phyloP scores from a whole-genome alignment of 768 basidiomycete genomes.

The Strobilomyces dryophilus region DNA sequence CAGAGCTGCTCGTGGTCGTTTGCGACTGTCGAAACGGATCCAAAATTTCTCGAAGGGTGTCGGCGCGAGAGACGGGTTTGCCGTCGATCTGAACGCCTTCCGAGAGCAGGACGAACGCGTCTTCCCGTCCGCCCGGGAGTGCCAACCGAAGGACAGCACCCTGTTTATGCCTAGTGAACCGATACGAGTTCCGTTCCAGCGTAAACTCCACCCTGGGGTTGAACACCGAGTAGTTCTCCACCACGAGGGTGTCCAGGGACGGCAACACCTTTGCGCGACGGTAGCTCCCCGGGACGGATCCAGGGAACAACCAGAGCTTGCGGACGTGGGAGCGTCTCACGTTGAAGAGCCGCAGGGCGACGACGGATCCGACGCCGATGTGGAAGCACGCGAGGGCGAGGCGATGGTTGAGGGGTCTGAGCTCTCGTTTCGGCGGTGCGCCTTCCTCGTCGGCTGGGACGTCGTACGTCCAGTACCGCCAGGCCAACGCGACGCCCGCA shows the following conservation, averaged over 20 bases:
- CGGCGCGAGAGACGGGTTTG: slow-evolving; percentile 13
- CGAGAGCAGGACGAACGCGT: slow-evolving; percentile 11
- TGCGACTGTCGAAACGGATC: slow-evolving; percentile 12
- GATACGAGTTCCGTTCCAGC: slow-evolving; percentile 23
- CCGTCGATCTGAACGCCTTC: slow-evolving; percentile 27
- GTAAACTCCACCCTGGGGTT: slow-evolving; percentile 22
- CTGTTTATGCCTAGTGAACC: slow-evolving; percentile 17
- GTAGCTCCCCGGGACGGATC: slow-evolving; percentile 20
- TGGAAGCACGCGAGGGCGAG: slow-evolving; percentile 27
- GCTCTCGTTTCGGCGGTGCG: slow-evolving; percentile 15
- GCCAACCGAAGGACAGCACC: slow-evolving; percentile 19
- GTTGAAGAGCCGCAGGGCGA: slow-evolving; percentile 26
- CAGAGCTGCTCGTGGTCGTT: neutral
- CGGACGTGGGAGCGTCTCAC: slow-evolving; percentile 26
- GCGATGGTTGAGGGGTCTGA: slow-evolving; percentile 29
- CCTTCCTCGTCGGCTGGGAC: slow-evolving; percentile 13
- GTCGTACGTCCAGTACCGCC: slow-evolving; percentile 27
- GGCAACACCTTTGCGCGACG: slow-evolving; percentile 12
- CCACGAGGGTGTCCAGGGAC: slow-evolving; percentile 24
- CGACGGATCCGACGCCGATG: slow-evolving; percentile 25
- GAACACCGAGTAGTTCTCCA: slow-evolving; percentile 18
- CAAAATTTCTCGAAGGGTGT: slow-evolving; percentile 21
- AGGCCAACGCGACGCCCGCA: slow-evolving; percentile 24
- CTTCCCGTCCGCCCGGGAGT: slow-evolving; percentile 11
- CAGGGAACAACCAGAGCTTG: slow-evolving; percentile 30